Evolutionary conservation across 1,139 yeast species (phyloP).

Genomic region (Taphrina wiesneri): DNA sequence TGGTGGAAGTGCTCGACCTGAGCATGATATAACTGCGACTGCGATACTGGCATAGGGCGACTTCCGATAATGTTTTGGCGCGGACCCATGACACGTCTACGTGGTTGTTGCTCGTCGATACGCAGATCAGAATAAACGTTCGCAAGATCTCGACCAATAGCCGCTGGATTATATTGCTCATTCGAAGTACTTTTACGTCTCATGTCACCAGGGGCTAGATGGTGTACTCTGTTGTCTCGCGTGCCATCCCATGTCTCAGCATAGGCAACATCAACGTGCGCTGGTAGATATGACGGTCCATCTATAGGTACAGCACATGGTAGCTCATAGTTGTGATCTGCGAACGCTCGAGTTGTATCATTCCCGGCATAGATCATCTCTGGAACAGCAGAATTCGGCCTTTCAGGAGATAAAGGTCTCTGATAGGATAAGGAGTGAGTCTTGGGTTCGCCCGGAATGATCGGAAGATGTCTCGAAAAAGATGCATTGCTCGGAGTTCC

Average conservation of each 20-base stretch:
- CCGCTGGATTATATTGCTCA: not conserved
- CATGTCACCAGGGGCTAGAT: conserved; percentile 14
- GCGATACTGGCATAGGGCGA: not conserved
- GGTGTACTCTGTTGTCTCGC: conserved; percentile 2
- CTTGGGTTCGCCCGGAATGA: not conserved
- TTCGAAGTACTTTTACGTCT: conserved; percentile 9
- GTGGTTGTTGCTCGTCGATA: not conserved
- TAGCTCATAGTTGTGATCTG: not conserved
- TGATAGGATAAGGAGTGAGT: not conserved
- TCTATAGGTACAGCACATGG: not conserved
- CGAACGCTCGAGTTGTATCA: not conserved
- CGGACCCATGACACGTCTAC: not conserved
- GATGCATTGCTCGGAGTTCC: not conserved
- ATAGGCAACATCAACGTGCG: conserved; percentile 4
- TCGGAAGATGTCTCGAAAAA: not conserved
- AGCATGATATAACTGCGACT: not conserved
- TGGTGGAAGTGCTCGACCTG: not conserved
- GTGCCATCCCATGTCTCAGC: conserved; percentile 30
- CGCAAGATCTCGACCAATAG: not conserved
- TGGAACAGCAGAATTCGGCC: not conserved
- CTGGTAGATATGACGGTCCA: not conserved
- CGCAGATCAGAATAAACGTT: not conserved
- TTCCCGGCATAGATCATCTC: not conserved
- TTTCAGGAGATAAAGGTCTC: not conserved
- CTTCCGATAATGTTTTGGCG: not conserved